Base-by-base conservation (phyloP, 2,329 filamentous ascomycete species). In the Cladobotryum protrusum region DNA sequence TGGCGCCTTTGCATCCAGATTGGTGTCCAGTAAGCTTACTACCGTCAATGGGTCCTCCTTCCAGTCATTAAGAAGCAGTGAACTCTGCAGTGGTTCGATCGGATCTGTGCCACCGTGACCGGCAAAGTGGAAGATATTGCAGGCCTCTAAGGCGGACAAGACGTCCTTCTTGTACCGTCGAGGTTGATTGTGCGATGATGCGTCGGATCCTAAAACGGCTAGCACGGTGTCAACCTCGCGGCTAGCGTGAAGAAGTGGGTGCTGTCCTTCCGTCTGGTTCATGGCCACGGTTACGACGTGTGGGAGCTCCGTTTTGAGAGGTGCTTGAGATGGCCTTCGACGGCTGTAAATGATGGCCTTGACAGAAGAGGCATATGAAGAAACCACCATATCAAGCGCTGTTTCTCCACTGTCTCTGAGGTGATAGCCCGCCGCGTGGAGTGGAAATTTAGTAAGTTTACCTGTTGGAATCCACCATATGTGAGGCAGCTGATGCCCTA, bases 61-160 rank as follows among this genome's bases (percentile, higher is more conserved):
- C 20, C 20, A 24, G 20, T 24, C 20, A 24, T 7, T 24, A 7
- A 24, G 20, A 7, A 24, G 20, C 20, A 37, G 35, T 13, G 35
- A 14, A 3, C 35, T 37, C 35, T 37, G 35, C 13, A 37, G 35
- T 7, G 3, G 35, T 13, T 37, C 35, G 5, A 13, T 37, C 5
- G 20, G 17, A 11, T 39, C 9, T 13, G 45, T 39, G 4, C 20
- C 6, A 11, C 66, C 69, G 47, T 71, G 69, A 8, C 71, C 66
- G 1, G 71, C 70, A 47, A 73, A 74, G 51, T 73, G 70, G 49
- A 71, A 69, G 8, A 72, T 63, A 7, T 57, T 54, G 54, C 62
- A 66, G 1, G 14, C 43, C 4, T 20, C 39, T 7, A 71, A 46
- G 3, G 49, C 37, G 1, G 20, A 11, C 0, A 67, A 3, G 1